Percentiles rank a stretch among this genome's conserved stretches.
Evolutionary conservation across 371 early-diverging fungal species (phyloP).

Genomic region (Mucor velutinosus): DNA sequence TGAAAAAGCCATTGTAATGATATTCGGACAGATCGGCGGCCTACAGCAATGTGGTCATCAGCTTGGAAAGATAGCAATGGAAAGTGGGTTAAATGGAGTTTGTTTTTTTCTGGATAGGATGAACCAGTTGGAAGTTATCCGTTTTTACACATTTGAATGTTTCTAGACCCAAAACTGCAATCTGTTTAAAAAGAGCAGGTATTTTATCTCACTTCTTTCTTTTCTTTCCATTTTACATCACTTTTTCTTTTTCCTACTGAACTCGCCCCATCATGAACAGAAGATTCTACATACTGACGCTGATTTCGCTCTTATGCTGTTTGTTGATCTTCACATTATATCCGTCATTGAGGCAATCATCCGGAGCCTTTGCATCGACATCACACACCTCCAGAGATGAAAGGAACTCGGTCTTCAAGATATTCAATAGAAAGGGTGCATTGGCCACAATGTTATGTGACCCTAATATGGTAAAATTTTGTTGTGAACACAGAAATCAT

Average conservation of each 20-base stretch:
- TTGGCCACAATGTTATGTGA: slow-evolving; percentile 26
- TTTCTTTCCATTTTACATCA: neutral
- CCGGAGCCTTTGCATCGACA: neutral
- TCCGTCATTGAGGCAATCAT: slow-evolving; percentile 7
- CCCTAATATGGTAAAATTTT: slow-evolving; percentile 12
- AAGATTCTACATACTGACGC: slow-evolving; percentile 13
- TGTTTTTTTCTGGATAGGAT: neutral
- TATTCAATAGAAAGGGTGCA: slow-evolving; percentile 14
- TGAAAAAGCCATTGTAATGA: neutral
- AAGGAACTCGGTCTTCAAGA: neutral
- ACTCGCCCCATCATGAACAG: slow-evolving; percentile 18
- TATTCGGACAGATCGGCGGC: neutral
- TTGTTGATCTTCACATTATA: slow-evolving; percentile 18
- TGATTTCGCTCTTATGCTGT: slow-evolving; percentile 6
- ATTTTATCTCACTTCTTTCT: neutral
- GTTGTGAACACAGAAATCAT: neutral
- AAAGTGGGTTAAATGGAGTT: neutral
- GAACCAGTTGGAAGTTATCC: neutral
- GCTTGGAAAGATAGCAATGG: neutral
- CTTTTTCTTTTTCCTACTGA: neutral
- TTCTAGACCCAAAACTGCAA: slow-evolving; percentile 3
- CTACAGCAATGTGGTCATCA: neutral
- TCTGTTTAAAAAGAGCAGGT: neutral
- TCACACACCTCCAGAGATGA: neutral
- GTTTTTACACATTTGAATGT: neutral